Evolutionary conservation across 2,329 filamentous ascomycete species (phyloP).

Genomic region (Phaeoacremonium minimum): DNA sequence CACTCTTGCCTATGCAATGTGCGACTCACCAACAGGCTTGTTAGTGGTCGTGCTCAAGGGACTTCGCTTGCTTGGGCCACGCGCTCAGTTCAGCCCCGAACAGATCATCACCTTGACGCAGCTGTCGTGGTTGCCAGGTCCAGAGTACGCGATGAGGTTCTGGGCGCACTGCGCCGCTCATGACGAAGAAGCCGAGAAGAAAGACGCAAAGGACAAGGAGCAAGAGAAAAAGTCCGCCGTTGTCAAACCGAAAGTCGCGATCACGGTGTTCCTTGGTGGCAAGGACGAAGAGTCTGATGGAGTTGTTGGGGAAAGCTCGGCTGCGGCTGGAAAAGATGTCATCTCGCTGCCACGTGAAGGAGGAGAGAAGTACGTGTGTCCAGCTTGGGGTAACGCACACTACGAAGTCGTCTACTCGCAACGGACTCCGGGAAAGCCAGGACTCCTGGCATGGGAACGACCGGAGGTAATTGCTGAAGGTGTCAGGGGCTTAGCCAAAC

Average conservation of each 20-base stretch:
- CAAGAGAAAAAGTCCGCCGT: neutral
- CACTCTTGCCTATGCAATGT: constrained; percentile 55
- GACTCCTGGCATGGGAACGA: constrained; percentile 44
- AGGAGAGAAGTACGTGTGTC: constrained; percentile 32
- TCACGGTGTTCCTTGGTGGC: constrained; percentile 43
- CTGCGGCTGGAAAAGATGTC: constrained; percentile 5
- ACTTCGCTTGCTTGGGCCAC: constrained; percentile 34
- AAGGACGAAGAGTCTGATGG: constrained; percentile 11
- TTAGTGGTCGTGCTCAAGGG: constrained; percentile 49
- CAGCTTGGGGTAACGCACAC: constrained; percentile 39
- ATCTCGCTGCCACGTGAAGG: neutral
- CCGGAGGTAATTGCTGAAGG: constrained; percentile 40
- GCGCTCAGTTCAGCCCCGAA: constrained; percentile 35
- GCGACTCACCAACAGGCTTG: constrained; percentile 56
- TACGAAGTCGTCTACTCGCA: constrained; percentile 38
- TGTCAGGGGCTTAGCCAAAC: constrained; percentile 32
- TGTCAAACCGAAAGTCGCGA: constrained; percentile 32
- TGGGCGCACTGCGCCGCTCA: constrained; percentile 42
- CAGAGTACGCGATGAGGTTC: constrained; percentile 55
- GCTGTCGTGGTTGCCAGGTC: constrained; percentile 63
- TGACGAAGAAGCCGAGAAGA: constrained; percentile 19
- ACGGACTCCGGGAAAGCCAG: constrained; percentile 32
- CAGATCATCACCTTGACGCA: constrained; percentile 59
- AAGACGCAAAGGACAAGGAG: constrained; percentile 4
- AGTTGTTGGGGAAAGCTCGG: constrained; percentile 15